Percentiles rank a stretch among this genome's conserved stretches.
phyloP scores from a whole-genome alignment of 305 asterid species.

The Nicotiana rustica region DNA sequence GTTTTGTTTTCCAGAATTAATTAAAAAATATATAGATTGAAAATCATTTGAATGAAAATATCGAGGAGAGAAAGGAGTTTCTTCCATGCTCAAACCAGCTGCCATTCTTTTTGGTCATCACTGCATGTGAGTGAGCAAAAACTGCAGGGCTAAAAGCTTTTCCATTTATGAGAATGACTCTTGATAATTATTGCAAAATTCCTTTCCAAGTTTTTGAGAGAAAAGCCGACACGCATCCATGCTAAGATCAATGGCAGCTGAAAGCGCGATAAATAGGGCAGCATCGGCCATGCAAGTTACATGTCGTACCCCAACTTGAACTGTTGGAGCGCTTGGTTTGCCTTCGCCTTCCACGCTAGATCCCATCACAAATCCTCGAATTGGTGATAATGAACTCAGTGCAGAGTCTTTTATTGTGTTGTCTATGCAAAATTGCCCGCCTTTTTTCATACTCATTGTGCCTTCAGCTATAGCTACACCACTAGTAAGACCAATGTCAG shows the following conservation, averaged over 20 bases:
- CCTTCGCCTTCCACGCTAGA: conserved; percentile 84
- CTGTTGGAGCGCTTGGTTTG: conserved; percentile 66
- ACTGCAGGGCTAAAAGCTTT: background rate
- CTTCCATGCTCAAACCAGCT: no score
- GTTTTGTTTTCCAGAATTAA: no score
- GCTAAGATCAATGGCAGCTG: conserved; percentile 88
- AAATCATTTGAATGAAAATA: no score
- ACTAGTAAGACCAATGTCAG: conserved; percentile 57
- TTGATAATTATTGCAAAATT: conserved; percentile 58
- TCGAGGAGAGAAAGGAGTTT: no score
- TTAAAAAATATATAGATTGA: no score
- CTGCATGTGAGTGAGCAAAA: no score
- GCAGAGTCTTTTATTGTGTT: conserved; percentile 54
- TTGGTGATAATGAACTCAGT: conserved; percentile 40
- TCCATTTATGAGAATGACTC: conserved; percentile 41
- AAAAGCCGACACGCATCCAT: conserved; percentile 84
- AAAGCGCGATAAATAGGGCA: conserved; percentile 73
- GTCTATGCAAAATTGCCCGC: conserved; percentile 71
- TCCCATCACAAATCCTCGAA: conserved; percentile 74
- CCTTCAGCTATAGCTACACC: conserved; percentile 73
- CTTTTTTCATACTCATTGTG: conserved; percentile 68
- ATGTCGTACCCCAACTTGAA: conserved; percentile 76
- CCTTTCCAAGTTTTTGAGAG: conserved; percentile 74
- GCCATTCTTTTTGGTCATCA: no score
- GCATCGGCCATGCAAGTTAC: conserved; percentile 87